Evolutionary conservation across 2,329 filamentous ascomycete species (phyloP), one percentile per base, ranked within the genome.

Genomic region (Colletotrichum sublineola): DNA sequence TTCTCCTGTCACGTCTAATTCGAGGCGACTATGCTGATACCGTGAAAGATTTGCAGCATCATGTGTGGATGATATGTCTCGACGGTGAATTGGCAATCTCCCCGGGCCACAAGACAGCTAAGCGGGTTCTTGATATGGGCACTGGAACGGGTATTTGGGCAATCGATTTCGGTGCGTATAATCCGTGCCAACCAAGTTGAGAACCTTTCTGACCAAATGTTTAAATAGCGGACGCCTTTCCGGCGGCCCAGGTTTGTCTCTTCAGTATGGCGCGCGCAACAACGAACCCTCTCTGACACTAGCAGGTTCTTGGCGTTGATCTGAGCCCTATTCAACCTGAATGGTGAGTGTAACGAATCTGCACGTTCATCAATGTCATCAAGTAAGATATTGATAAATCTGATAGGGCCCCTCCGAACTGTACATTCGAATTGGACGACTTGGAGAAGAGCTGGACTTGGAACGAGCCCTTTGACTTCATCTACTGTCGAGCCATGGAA

Each of bases 131-230:
- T 1, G 86, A 87, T 75, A 75, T 86, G 52, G 85, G 85, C 15
- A 86, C 84, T 2, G 85, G 85, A 0, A 87, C 85, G 9, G 85
- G 84, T 15, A 75, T 80, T 9, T 84, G 82, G 82, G 80, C 81
- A 4, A 82, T 86, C 11, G 85, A 87, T 65, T 82, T 85, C 73
- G 84, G 76, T 77, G 42, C 31, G 42, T 20, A 8, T 5, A n/a
- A n/a, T 42, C 2, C n/a, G 11, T 7, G 12, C 12, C 1, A 8
- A 9, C 7, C 53, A 18, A 20, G 1, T 24, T 3, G 15, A 3
- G 4, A 33, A 2, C 29, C 71, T 74, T 50, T 76, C 57, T 9
- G 42, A 18, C 1, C 7, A 3, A 15, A 33, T 15, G 8, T 6
- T 31, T 11, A 36, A 36, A 52, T 29, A 80, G 77, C 78, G 6